Evolutionary conservation across 768 basidiomycete species (phyloP), one percentile per base, ranked within the genome.

Genomic region (Collybia sordida): DNA sequence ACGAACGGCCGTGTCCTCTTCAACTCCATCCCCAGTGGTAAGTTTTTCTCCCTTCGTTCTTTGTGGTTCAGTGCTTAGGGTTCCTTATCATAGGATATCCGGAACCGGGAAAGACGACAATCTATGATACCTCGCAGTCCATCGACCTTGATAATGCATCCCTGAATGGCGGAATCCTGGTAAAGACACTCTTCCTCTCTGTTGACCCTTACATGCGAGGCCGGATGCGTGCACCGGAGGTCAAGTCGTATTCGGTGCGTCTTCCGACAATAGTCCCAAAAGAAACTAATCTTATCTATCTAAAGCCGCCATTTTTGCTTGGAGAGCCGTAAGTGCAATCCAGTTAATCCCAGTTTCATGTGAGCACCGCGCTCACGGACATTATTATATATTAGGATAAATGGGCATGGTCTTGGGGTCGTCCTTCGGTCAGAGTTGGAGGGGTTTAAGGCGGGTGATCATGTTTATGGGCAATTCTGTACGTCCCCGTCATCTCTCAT

Each of bases 191-290:
- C 12, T 63, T 67, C 4, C 54, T 81, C 14, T 73, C 72, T 14
- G 58, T 80, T 35, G 80, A 80, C 44, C 78, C 78, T 0, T 77
- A 74, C 53, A 22, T 77, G 51, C 53, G 72, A 14, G 65, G 66
- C 8, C 53, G 58, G 35, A 76, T 78, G 78, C 57, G 68, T 5
- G 54, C 55, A 8, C 40, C 59, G 2, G 51, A 54, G 2, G 41
- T 57, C 19, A 37, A 64, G 21, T 66, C 63, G 1, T 63, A 61
- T 41, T 2, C 21, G 7, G 57, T 57, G 18, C 23, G 52, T 51
- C 11, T 7, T n/a, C 9, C 12, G 22, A 2, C 36, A 14, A 14
- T 28, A 23, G 14, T 9, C 8, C 22, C 17, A 27, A 24, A 22
- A 18, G 15, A 17, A 18, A 25, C 44, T 14, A 7, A 36, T 36